Evolutionary conservation across 1,284 basidiomycete species (phyloP).

Genomic region (Rhodotorula sp.): DNA sequence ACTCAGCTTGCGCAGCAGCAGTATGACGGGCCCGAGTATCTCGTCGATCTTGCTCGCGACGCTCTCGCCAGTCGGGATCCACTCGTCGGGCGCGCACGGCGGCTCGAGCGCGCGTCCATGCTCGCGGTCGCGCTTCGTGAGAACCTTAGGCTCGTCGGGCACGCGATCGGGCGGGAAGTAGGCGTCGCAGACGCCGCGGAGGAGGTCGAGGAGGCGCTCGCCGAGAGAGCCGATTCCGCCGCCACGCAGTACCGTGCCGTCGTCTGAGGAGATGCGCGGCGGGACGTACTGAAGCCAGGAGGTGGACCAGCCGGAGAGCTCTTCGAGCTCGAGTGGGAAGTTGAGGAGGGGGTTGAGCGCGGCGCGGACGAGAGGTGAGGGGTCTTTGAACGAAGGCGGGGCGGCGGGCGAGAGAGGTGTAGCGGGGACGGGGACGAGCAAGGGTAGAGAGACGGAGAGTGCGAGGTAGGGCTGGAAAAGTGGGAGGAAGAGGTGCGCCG

Average conservation of each 20-base stretch:
- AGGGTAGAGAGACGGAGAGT: constrained; percentile 23
- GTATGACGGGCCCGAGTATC: constrained; percentile 67
- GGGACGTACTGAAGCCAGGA: constrained; percentile 38
- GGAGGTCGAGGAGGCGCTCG: constrained; percentile 37
- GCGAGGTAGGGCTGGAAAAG: constrained; percentile 39
- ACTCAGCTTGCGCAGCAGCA: constrained; percentile 71
- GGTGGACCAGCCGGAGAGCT: constrained; percentile 34
- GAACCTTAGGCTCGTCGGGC: constrained; percentile 16
- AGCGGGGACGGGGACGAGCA: not conserved
- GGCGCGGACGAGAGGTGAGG: constrained; percentile 25
- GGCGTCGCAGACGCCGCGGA: constrained; percentile 26
- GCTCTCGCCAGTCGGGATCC: constrained; percentile 47
- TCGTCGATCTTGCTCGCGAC: constrained; percentile 63
- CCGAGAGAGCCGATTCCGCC: constrained; percentile 33
- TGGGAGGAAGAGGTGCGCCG: constrained; percentile 32
- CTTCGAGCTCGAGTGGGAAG: constrained; percentile 41
- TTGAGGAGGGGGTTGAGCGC: constrained; percentile 43
- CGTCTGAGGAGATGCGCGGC: constrained; percentile 9
- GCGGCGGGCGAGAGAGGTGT: not conserved
- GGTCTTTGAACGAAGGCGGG: constrained; percentile 15
- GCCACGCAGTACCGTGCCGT: constrained; percentile 21
- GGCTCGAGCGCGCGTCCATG: not conserved
- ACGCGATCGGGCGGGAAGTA: constrained; percentile 37
- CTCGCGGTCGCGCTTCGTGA: constrained; percentile 9
- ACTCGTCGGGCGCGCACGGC: constrained; percentile 36